phyloP scores from a whole-genome alignment of 148 eudicot species.

The Agrostemma githago region DNA sequence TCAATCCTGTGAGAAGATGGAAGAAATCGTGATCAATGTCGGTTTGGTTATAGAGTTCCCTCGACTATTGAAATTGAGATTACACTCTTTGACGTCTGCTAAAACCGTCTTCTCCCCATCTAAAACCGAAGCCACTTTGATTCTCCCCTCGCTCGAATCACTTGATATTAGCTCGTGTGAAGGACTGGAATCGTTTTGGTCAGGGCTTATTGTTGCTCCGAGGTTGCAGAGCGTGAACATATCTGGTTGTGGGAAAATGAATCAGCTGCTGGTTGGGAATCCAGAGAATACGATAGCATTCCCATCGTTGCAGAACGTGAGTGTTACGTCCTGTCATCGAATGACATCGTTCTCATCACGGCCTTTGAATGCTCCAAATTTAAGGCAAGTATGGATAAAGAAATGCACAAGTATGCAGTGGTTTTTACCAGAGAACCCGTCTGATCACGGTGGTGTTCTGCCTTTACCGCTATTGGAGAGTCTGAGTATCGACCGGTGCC shows the following conservation, averaged over 20 bases:
- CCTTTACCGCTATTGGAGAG: neutral
- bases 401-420: neutral
- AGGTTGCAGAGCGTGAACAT: neutral
- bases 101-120: neutral
- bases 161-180: neutral
- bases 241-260: neutral
- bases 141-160: constrained; percentile 5
- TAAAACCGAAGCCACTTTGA: neutral
- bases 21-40: neutral
- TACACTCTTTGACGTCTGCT: neutral
- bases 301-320: neutral
- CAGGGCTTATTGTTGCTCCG: constrained; percentile 1
- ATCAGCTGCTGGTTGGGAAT: neutral
- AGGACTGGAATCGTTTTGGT: constrained; percentile 1
- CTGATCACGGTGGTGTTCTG: neutral
- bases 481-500: constrained; percentile 5
- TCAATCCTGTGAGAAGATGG: neutral
- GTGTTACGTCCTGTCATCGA: neutral
- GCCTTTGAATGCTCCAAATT: constrained; percentile 2
- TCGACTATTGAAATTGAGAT: neutral
- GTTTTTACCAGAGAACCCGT: constrained; percentile 4
- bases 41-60: neutral
- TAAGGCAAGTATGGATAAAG: neutral
- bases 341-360: neutral
- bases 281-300: neutral